Base-by-base conservation (phyloP, 768 basidiomycete genomes). In the Tephrocybe rancida region DNA sequence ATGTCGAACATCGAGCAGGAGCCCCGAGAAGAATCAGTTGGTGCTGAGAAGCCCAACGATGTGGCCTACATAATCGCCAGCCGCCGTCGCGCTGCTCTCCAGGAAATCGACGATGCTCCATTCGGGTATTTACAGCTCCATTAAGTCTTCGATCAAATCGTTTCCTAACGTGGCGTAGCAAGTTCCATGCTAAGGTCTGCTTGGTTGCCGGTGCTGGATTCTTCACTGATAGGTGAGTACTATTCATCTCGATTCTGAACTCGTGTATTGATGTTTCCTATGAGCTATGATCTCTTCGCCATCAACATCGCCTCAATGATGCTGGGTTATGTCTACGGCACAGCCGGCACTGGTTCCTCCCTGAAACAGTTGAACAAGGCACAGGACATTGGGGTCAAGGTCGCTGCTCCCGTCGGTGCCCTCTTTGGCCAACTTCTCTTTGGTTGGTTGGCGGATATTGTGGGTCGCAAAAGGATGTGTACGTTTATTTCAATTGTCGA, bases 401-500 rank as follows among this genome's bases (percentile, higher is more conserved):
- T 84, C 27, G 88, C 88, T 8, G 84, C 86, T 3, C 88, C 89
- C 21, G 77, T 89, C 34, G 90, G 90, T 24, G 92, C 85, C 50
- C 70, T 92, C 47, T 67, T 86, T 29, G 90, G 90, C 51, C 90
- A 92, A 64, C 65, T 92, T 14, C 63, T 90, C 50, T 92, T 92
- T 64, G 90, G 90, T 54, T 90, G 84, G 83, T 77, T 92, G 24
- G 90, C 90, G 0, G 90, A 92, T 72, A 46, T 82, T 37, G 67
- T 90, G n/a, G 90, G 90, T 55, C 85, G 90, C 60, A 90, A 90
- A 73, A 74, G 79, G 47, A 90, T 91, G 88, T 91, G 87, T 88
- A 62, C 57, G 85, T 78, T n/a, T 11, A 29, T 24, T 48, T 25
- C 18, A n/a, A 11, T 14, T 6, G 6, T 32, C 30, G 30, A n/a